These are phyloP conservation scores for Selaginella tamariscina DNA, from an alignment of 75 land plant species.

Conservation along the genomic window DNA sequence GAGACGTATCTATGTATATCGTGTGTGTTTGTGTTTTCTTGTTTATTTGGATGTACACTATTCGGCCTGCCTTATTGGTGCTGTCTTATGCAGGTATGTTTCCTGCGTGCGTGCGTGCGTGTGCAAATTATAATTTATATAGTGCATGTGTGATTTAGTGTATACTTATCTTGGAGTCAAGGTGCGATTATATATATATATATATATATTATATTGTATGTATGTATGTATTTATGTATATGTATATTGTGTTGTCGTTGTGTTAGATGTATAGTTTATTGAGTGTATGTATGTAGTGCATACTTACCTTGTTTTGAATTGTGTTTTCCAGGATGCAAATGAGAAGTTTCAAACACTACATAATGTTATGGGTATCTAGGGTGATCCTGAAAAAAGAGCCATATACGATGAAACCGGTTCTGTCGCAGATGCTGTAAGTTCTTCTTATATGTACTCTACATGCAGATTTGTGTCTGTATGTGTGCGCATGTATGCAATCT, in stretches of 20 bases:
- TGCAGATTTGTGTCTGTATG: too few relatives aligned
- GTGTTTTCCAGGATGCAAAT: conserved; percentile 57
- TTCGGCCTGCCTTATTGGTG: conserved; percentile 56
- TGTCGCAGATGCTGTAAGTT: conserved; percentile 56
- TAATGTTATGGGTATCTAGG: conserved; percentile 71
- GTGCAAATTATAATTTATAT: too few relatives aligned
- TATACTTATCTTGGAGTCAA: conserved; percentile 82
- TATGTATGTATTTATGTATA: too few relatives aligned
- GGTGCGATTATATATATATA: conserved; percentile 35
- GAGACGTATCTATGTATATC: conserved; percentile 45
- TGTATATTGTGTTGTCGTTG: background rate
- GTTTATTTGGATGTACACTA: background rate
- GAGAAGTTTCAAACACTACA: conserved; percentile 87
- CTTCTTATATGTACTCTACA: background rate
- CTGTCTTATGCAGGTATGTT: conserved; percentile 59
- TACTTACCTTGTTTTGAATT: background rate
- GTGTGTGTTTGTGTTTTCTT: conserved; percentile 46
- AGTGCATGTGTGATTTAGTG: too few relatives aligned
- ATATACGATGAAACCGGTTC: conserved; percentile 89
- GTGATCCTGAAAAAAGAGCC: conserved; percentile 81
- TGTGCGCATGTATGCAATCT: too few relatives aligned
- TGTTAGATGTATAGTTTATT: background rate
- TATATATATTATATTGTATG: too few relatives aligned
- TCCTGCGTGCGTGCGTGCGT: conserved; percentile 75
- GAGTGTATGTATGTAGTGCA: background rate